Conservation (phyloP, 495 filamentous ascomycete genomes). For the Talaromyces wortmannii region DNA sequence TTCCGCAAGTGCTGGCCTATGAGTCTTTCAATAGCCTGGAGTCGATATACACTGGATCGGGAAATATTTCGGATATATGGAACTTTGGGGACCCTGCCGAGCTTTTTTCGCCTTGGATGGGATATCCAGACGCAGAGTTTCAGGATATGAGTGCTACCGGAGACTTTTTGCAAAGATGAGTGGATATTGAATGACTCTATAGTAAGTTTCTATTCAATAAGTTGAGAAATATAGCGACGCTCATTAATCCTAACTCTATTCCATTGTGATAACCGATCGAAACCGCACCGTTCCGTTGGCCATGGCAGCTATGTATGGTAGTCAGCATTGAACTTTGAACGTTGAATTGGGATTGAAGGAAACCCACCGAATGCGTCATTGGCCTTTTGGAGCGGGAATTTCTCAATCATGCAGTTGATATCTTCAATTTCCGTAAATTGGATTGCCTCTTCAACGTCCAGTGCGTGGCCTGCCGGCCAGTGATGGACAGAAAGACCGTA, state of each 20-base stretch:
- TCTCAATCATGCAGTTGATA: conserved; percentile 58
- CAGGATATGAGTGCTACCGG: too few relatives aligned
- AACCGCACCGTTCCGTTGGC: background rate
- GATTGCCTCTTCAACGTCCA: conserved; percentile 61
- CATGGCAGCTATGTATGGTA: background rate
- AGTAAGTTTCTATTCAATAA: background rate
- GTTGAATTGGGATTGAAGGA: background rate
- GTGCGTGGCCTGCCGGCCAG: conserved; percentile 56
- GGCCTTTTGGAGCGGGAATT: conserved; percentile 49
- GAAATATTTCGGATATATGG: too few relatives aligned
- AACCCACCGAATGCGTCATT: conserved; percentile 40
- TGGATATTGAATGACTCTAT: background rate
- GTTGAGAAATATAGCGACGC: background rate
- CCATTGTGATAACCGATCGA: background rate
- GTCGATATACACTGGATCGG: too few relatives aligned
- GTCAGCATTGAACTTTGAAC: too few relatives aligned
- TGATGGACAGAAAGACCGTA: conserved; percentile 47
- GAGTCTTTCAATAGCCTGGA: too few relatives aligned
- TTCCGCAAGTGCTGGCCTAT: too few relatives aligned
- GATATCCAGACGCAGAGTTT: too few relatives aligned
- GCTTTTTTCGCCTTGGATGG: too few relatives aligned
- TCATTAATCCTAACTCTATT: background rate
- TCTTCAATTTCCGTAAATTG: conserved; percentile 48
- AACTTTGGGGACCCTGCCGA: too few relatives aligned
- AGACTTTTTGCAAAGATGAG: too few relatives aligned